Evolutionary conservation across 345 rosid genomes (phyloP).

Genomic region (Eutrema japonicum): DNA sequence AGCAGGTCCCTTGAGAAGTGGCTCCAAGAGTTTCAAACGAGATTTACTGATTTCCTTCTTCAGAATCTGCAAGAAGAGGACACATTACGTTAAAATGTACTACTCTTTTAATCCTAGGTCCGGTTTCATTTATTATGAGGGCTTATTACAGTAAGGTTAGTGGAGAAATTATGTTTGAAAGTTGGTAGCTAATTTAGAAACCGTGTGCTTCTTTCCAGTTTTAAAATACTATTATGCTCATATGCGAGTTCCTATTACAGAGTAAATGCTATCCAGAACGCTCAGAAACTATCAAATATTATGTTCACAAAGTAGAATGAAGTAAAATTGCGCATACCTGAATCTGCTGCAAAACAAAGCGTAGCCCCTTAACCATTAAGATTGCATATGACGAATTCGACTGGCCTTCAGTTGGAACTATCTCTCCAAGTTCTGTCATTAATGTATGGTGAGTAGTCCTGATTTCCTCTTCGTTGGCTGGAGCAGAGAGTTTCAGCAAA

Average conservation of each 20-base stretch:
- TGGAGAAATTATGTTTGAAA: too few species aligned
- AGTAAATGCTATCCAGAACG: neutral
- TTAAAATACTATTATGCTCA: neutral
- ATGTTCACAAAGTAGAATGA: neutral
- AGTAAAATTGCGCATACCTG: conserved; percentile 53
- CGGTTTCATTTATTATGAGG: too few species aligned
- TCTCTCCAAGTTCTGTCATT: conserved; percentile 67
- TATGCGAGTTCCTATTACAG: neutral
- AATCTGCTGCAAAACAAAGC: conserved; percentile 83
- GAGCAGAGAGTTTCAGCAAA: conserved; percentile 81
- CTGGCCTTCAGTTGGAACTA: conserved; percentile 51
- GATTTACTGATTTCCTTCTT: conserved; percentile 80
- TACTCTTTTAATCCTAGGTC: neutral
- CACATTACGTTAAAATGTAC: neutral
- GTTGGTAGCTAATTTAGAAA: neutral
- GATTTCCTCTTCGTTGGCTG: conserved; percentile 70
- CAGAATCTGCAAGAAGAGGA: conserved; percentile 53
- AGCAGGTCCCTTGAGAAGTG: conserved; percentile 83
- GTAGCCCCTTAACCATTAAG: conserved; percentile 81
- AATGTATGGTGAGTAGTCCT: conserved; percentile 56
- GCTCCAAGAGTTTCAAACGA: conserved; percentile 77
- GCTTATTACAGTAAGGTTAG: neutral
- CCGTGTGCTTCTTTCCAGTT: neutral
- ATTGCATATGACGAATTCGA: conserved; percentile 53
- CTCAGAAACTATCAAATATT: neutral